These are phyloP conservation scores for Cladosporium sphaerospermum DNA, from an alignment of 2,329 filamentous ascomycete species.

Conservation along the genomic window DNA sequence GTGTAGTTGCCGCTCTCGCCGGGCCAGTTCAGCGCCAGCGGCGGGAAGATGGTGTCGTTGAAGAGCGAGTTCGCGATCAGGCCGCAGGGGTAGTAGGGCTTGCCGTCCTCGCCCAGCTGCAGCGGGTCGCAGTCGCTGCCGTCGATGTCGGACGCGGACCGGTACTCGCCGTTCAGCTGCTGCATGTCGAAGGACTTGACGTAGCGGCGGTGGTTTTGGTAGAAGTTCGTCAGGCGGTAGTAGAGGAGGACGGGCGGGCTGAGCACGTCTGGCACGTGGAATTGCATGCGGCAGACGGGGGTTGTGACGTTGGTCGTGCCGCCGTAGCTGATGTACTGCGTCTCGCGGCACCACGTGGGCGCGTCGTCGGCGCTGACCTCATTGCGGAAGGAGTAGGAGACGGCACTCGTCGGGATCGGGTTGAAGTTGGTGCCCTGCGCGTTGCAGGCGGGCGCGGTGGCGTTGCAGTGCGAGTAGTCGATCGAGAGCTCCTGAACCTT, in stretches of 20 bases:
- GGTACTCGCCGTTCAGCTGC: slow-evolving; percentile 70
- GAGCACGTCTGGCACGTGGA: slow-evolving; percentile 73
- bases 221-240: slow-evolving; percentile 95
- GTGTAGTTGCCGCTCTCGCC: slow-evolving; percentile 38
- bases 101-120: slow-evolving; percentile 30
- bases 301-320: slow-evolving; percentile 30
- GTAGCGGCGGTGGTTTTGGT: slow-evolving; percentile 96
- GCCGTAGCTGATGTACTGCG: slow-evolving; percentile 20
- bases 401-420: slow-evolving; percentile 51
- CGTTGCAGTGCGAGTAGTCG: slow-evolving; percentile 77
- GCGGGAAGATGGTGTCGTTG: slow-evolving; percentile 78
- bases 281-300: slow-evolving; percentile 64
- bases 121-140: slow-evolving; percentile 72
- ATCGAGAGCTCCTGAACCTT: slow-evolving; percentile 82
- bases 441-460: slow-evolving; percentile 44
- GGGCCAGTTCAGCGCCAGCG: slow-evolving; percentile 53
- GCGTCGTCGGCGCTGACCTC: slow-evolving; percentile 19
- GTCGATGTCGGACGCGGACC: slow-evolving; percentile 55
- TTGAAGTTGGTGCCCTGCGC: slow-evolving; percentile 29
- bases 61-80: slow-evolving; percentile 95
- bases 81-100: slow-evolving; percentile 88
- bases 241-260: slow-evolving; percentile 82
- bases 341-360: slow-evolving; percentile 23
- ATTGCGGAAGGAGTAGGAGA: slow-evolving; percentile 66
- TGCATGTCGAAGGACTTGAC: slow-evolving; percentile 80